A percentile compares a stretch with the other conserved stretches of the same genome.
These are phyloP conservation scores for Boletus rubroflammeus DNA, from an alignment of 768 basidiomycete species.

Conservation along the genomic window DNA sequence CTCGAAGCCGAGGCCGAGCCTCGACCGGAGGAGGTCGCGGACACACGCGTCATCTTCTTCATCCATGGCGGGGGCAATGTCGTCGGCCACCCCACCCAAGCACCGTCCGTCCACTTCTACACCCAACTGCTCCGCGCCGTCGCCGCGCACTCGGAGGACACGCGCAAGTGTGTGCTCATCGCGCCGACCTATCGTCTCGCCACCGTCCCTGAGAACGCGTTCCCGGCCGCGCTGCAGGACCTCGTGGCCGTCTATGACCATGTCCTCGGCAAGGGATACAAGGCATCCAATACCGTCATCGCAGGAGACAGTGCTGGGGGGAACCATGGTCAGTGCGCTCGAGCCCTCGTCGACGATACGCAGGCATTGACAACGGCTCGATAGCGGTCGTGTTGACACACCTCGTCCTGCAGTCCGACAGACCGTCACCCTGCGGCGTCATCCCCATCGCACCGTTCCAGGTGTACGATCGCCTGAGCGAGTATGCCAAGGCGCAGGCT, in stretches of 20 bases:
- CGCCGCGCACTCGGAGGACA: not conserved
- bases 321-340: slow-evolving; percentile 17
- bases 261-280: slow-evolving; percentile 23
- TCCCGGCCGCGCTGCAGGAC: slow-evolving; percentile 24
- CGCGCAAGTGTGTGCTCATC: slow-evolving; percentile 9
- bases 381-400: slow-evolving; percentile 24
- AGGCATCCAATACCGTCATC: slow-evolving; percentile 17
- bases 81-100: slow-evolving; percentile 14
- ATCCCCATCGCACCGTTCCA: slow-evolving; percentile 49
- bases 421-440: slow-evolving; percentile 50
- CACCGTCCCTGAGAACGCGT: slow-evolving; percentile 20
- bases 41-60: slow-evolving; percentile 21
- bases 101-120: slow-evolving; percentile 3
- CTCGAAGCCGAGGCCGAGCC: not conserved
- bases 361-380: not conserved
- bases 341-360: too few species aligned
- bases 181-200: slow-evolving; percentile 27
- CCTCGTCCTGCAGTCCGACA: slow-evolving; percentile 48
- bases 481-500: not conserved
- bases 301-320: slow-evolving; percentile 28
- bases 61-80: slow-evolving; percentile 24
- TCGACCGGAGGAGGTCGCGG: not conserved
- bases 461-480: not conserved
- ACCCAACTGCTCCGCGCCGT: slow-evolving; percentile 7
- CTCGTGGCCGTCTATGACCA: slow-evolving; percentile 25